phyloP scores from a whole-genome alignment of 1,284 basidiomycete genomes.

The Moniliella sp. region DNA sequence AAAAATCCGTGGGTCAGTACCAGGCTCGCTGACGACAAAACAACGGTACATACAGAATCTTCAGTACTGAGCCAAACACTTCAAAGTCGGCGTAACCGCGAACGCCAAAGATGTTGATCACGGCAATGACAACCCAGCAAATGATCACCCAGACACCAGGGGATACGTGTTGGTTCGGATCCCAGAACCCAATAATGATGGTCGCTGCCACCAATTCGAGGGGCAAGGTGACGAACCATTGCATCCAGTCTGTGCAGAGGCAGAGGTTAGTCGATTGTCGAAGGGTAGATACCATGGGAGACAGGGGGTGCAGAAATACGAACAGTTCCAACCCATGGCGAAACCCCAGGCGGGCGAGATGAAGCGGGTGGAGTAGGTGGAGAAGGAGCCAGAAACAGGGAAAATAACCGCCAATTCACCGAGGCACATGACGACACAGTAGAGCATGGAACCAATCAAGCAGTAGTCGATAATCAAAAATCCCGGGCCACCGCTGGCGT shows the following conservation, averaged over 20 bases:
- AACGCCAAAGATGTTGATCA: constrained; percentile 20
- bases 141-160: constrained; percentile 17
- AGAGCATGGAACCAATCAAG: constrained; percentile 17
- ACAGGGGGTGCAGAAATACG: too few species aligned
- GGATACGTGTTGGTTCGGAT: constrained; percentile 11
- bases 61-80: constrained; percentile 41
- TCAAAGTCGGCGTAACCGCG: constrained; percentile 39
- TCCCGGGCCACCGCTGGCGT: constrained; percentile 19
- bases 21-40: too few species aligned
- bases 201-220: constrained; percentile 35
- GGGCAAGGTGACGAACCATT: constrained; percentile 25
- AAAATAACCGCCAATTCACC: constrained; percentile 20
- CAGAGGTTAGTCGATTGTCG: too few species aligned
- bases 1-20: too few species aligned
- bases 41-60: too few species aligned
- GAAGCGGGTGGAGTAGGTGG: constrained; percentile 19
- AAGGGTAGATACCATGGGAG: too few species aligned
- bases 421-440: constrained; percentile 15
- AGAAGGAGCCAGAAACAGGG: constrained; percentile 22
- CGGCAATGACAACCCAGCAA: constrained; percentile 11
- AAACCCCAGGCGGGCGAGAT: constrained; percentile 50
- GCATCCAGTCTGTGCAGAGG: too few species aligned
- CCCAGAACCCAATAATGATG: constrained; percentile 31
- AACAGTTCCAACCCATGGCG: constrained; percentile 36
- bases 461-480: constrained; percentile 19